Evolutionary conservation across 1,139 yeast species (phyloP).

Genomic region (Yamadazyma sp.): DNA sequence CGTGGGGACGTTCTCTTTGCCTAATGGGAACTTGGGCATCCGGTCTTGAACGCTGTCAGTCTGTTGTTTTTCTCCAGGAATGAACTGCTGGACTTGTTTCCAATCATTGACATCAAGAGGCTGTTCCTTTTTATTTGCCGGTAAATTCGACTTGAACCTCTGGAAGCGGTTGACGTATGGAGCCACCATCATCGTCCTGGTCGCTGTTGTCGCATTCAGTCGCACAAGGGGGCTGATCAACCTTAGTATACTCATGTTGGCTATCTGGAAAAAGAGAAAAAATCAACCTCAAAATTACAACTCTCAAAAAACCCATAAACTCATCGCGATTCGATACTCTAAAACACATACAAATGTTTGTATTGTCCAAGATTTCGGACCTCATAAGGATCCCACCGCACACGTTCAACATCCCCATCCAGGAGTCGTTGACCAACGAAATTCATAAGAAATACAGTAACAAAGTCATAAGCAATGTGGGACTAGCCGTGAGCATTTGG

Average conservation of each 20-base stretch:
- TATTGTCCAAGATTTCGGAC: slow-evolving; percentile 76
- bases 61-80: slow-evolving; percentile 61
- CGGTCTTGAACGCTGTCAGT: slow-evolving; percentile 49
- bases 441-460: slow-evolving; percentile 83
- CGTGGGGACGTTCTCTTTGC: slow-evolving; percentile 66
- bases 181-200: neutral
- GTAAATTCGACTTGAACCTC: slow-evolving; percentile 24
- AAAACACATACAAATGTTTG: slow-evolving; percentile 59
- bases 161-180: neutral
- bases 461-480: slow-evolving; percentile 77
- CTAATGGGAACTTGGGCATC: slow-evolving; percentile 64
- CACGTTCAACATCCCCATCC: slow-evolving; percentile 69
- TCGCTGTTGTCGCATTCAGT: neutral
- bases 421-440: slow-evolving; percentile 74
- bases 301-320: neutral
- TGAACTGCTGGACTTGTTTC: slow-evolving; percentile 48
- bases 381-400: slow-evolving; percentile 87
- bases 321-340: slow-evolving; percentile 6
- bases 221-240: neutral
- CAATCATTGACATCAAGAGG: slow-evolving; percentile 34
- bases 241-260: neutral
- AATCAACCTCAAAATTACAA: neutral
- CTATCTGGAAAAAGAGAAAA: neutral
- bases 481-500: slow-evolving; percentile 82
- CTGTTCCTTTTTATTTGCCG: slow-evolving; percentile 17